Percentiles rank a stretch among this genome's conserved stretches.
phyloP scores from a whole-genome alignment of 2,329 filamentous ascomycete genomes.

The Dryadomyces sulphureus region DNA sequence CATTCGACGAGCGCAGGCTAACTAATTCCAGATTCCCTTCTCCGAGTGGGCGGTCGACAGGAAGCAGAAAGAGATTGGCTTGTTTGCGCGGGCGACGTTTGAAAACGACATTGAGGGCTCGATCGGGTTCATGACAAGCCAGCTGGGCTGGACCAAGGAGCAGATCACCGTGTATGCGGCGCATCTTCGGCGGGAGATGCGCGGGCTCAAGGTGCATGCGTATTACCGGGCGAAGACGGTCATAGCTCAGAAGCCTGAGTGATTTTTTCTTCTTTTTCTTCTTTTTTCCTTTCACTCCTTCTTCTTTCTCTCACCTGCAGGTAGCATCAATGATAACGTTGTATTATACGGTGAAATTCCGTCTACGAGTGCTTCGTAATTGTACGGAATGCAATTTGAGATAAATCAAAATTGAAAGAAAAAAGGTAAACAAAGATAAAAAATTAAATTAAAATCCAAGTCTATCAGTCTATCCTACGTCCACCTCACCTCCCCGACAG shows the following conservation, averaged over 20 bases:
- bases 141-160: conserved; percentile 9
- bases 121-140: conserved; percentile 6
- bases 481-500: not conserved
- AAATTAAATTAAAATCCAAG: no score
- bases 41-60: conserved; percentile 20
- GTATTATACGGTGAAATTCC: no score
- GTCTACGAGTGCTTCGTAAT: not conserved
- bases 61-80: conserved; percentile 14
- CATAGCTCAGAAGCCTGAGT: conserved; percentile 11
- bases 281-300: no score
- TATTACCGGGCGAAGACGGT: conserved; percentile 6
- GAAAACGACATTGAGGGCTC: conserved; percentile 9
- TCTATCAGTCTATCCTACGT: no score
- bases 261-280: no score
- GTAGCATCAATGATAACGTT: no score
- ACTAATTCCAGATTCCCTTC: conserved; percentile 10
- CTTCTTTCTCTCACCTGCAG: no score
- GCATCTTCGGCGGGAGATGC: conserved; percentile 8
- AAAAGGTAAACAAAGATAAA: no score
- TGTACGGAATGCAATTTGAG: not conserved
- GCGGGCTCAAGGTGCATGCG: conserved; percentile 6
- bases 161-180: conserved; percentile 8
- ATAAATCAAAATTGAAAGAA: no score
- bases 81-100: conserved; percentile 5
- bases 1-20: no score